Evolutionary conservation across 225 moss, liverwort and hornwort species (phyloP).

Genomic region (Polytrichum commune): DNA sequence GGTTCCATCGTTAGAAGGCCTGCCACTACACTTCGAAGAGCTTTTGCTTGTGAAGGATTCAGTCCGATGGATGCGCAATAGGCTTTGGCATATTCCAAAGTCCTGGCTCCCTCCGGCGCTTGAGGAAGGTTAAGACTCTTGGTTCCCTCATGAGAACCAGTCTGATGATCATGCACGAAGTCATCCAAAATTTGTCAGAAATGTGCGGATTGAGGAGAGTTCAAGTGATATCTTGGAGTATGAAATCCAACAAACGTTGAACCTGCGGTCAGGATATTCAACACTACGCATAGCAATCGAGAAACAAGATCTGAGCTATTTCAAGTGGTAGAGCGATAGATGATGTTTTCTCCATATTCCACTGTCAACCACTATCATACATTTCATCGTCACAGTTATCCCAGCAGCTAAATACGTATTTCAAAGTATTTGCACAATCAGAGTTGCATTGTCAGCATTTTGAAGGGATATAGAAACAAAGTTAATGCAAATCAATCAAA

Average conservation of each 20-base stretch:
- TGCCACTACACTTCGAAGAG: conserved; percentile 20
- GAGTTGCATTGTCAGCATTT: neutral
- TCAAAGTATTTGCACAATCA: too few species aligned
- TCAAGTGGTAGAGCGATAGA: too few species aligned
- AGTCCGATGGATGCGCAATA: conserved; percentile 23
- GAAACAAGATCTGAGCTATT: too few species aligned
- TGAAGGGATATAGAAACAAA: neutral
- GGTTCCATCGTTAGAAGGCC: conserved; percentile 15
- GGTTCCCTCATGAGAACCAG: neutral
- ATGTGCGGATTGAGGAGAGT: neutral
- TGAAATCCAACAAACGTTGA: neutral
- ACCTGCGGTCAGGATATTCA: too few species aligned
- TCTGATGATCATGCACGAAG: neutral
- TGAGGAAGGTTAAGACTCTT: conserved; percentile 17
- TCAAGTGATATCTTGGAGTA: neutral
- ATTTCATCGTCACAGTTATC: neutral
- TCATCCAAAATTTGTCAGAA: neutral
- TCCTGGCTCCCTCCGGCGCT: conserved; percentile 8
- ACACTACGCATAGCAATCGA: too few species aligned
- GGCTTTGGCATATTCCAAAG: conserved; percentile 11
- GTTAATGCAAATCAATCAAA: neutral
- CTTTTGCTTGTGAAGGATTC: conserved; percentile 25
- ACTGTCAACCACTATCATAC: neutral
- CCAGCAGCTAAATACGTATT: neutral
- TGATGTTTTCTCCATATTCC: too few species aligned